Base-by-base conservation (phyloP, 2,329 filamentous ascomycete species). In the Tricladium varicosporioides region DNA sequence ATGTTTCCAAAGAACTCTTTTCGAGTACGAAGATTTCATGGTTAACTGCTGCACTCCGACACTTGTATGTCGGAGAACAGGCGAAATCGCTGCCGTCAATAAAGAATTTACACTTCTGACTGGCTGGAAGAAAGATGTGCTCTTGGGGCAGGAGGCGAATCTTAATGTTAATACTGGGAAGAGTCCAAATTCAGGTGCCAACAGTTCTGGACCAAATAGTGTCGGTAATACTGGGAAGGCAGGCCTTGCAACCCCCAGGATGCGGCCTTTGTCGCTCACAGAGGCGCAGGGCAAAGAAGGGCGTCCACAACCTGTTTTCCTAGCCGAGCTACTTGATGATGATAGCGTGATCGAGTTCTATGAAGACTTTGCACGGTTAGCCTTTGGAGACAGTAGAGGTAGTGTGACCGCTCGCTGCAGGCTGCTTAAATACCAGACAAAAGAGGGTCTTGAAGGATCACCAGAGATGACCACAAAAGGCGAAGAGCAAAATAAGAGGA, bases 91-190 rank as follows among this genome's bases (percentile, higher is more conserved):
- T 0, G 91, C 91, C 2, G 91, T 95, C 18, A 95, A 94, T 70
- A 96, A 97, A 73, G 94, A 97, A 71, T 99, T 99, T 65, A 91
- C 88, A n/a, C 89, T 95, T 31, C 77, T 99, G 53, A 97, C 94
- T 0, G 94, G 93, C 5, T 99, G 94, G 94, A 89, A 86, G 52
- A 92, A 92, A 68, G 89, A 94, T 48, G 86, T 97, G 0, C 78
- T 99, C 1, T 79, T 97, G 0, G 94, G 94, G 49, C 90, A 92
- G 67, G 88, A 92, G 67, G 81, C 89, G 1, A 97, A 97, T 67
- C 76, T 90, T 18, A 97, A 97, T 69, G 84, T 91, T 69, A 96
- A 97, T 72, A 76, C 74, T 1, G 75, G 79, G 53, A 74, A 72
- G 54, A 74, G 75, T 67, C 15, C 63, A 76, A 13, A 76, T 74